phyloP scores from a whole-genome alignment of 768 basidiomycete genomes.

The Leccinum rimulosum region DNA sequence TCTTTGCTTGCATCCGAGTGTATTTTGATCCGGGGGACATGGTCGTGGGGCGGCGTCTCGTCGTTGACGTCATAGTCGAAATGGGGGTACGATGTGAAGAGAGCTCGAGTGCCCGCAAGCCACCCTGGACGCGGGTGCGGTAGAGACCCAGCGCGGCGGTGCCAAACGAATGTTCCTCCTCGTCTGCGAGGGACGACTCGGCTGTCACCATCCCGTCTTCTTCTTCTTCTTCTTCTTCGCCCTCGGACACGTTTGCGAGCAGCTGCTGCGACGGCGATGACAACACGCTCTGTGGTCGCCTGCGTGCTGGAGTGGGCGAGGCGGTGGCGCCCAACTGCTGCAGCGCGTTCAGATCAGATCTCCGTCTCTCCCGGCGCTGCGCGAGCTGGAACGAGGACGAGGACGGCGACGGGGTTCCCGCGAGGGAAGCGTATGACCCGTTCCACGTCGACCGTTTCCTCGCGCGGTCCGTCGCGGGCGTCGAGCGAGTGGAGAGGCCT shows the following conservation, averaged over 20 bases:
- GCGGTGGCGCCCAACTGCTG: conserved; percentile 28
- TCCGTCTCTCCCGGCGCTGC: conserved; percentile 49
- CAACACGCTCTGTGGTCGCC: conserved; percentile 42
- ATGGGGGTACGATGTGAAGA: conserved; percentile 6
- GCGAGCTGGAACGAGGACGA: conserved; percentile 31
- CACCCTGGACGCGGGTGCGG: conserved; percentile 48
- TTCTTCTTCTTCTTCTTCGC: conserved; percentile 28
- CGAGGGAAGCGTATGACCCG: conserved; percentile 56
- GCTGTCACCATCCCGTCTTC: conserved; percentile 26
- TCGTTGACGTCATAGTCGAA: conserved; percentile 9
- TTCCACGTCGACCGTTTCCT: conserved; percentile 76
- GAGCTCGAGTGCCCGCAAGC: conserved; percentile 48
- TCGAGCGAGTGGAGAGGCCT: conserved; percentile 21
- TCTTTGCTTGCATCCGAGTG: conserved; percentile 51
- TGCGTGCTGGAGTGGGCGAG: conserved; percentile 22
- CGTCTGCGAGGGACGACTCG: conserved; percentile 21
- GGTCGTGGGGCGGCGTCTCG: conserved; percentile 25
- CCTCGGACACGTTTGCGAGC: conserved; percentile 39
- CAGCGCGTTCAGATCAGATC: conserved; percentile 52
- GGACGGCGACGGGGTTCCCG: conserved; percentile 41
- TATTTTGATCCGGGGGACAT: conserved; percentile 55
- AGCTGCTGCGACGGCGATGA: conserved; percentile 30
- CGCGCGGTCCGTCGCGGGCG: conserved; percentile 22
- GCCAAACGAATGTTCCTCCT: conserved; percentile 49
- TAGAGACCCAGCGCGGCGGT: conserved; percentile 60